Evolutionary conservation across 805 yeast genomes (phyloP), one percentile per base, ranked within the genome.

Genomic region (Scheffersomyces amazonensis): DNA sequence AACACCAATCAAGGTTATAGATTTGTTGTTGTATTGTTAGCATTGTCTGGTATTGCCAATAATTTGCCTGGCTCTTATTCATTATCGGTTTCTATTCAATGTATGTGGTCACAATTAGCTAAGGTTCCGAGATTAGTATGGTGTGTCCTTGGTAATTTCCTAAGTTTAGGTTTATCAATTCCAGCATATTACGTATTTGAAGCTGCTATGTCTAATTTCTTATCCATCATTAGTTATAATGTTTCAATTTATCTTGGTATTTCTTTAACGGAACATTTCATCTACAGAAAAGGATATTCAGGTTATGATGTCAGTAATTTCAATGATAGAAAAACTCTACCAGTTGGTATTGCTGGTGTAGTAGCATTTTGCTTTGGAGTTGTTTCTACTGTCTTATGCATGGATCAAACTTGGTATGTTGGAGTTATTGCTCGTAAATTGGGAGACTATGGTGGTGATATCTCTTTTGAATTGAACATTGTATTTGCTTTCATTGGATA

Each of bases 51-150:
- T 1, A 51, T 62, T 31, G 60, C 66, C 16, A 60, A 57, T 38
- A 62, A 62, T 41, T 46, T 61, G 33, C 66, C 66, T 6, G 63
- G 62, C 20, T 56, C 63, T 12, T 62, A 60, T 39, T 60, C 65
- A 2, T 47, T 61, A 40, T 48, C 63, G 5, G 41, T 62, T 18
- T 46, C 64, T 7, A 48, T 47, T 29, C 68, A 62, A 37, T 58
- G 64, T 4, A 47, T 58, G 16, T 60, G 65, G 65, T 49, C 57
- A 10, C 50, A 49, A 12, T 54, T 59, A 31, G 62, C 62, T 21
- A 50, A 41, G 31, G 41, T 60, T 24, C 66, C 68, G 15, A 48
- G 68, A 40, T 46, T 61, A 36, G 60, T 54, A n/a, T 62, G 68
- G 66, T 59, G 64, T 43, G 31, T 59, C 4, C 19, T 53, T 10